Evolutionary conservation across 805 yeast species (phyloP).

Genomic region (Henningerozyma blattae): DNA sequence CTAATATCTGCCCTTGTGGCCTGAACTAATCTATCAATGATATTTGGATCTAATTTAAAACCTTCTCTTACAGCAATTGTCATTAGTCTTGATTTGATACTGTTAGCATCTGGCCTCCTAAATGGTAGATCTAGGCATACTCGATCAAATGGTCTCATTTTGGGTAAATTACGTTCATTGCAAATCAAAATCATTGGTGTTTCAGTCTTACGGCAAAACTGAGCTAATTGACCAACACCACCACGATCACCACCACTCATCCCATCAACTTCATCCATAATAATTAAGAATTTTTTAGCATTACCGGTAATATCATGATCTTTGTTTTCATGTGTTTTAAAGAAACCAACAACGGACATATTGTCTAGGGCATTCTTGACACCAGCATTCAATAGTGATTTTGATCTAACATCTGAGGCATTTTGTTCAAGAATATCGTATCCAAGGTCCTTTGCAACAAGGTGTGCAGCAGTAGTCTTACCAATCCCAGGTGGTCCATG

Average conservation of each 20-base stretch:
- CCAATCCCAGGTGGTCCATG: constrained; percentile 87
- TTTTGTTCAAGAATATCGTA: constrained; percentile 67
- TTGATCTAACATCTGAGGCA: constrained; percentile 86
- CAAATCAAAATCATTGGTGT: constrained; percentile 90
- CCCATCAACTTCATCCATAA: constrained; percentile 99
- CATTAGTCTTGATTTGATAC: constrained; percentile 74
- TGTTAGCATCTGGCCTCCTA: constrained; percentile 76
- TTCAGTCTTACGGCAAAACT: constrained; percentile 70
- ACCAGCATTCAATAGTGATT: constrained; percentile 55
- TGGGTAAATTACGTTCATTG: constrained; percentile 84
- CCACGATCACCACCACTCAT: constrained; percentile 99
- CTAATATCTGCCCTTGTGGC: constrained; percentile 87
- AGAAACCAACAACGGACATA: constrained; percentile 73
- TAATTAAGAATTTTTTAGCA: constrained; percentile 57
- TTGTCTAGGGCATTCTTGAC: constrained; percentile 66
- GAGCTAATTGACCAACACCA: constrained; percentile 90
- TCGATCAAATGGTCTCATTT: constrained; percentile 91
- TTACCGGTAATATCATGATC: constrained; percentile 21
- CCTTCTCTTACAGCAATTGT: constrained; percentile 83
- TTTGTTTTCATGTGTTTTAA: constrained; percentile 28
- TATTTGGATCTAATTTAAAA: constrained; percentile 64
- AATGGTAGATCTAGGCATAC: constrained; percentile 71
- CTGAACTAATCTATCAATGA: constrained; percentile 73
- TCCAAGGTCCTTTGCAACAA: constrained; percentile 57
- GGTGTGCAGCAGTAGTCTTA: constrained; percentile 71